Evolutionary conservation across 768 basidiomycete genomes (phyloP).

Genomic region (Mycena floridula): DNA sequence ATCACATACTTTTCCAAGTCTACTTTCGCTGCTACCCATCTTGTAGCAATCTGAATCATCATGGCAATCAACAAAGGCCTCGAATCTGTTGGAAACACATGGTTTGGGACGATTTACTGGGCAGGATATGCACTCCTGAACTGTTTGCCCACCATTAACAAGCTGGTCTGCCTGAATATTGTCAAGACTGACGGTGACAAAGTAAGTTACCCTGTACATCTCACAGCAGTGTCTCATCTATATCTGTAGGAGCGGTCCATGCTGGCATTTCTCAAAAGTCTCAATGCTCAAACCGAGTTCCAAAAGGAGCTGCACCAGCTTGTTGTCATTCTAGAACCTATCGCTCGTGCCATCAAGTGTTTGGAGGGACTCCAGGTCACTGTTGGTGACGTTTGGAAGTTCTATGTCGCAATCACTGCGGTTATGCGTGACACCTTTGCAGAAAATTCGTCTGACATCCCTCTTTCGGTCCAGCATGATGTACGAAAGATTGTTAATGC

Average conservation of each 20-base stretch:
- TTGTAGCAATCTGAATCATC: slow-evolving; percentile 4
- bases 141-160: slow-evolving; percentile 11
- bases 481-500: slow-evolving; percentile 11
- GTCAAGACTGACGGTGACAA: not conserved
- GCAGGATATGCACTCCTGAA: slow-evolving; percentile 6
- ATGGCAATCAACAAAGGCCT: slow-evolving; percentile 9
- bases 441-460: slow-evolving; percentile 2
- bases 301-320: slow-evolving; percentile 6
- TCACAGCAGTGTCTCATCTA: not conserved
- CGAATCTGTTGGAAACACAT: slow-evolving; percentile 16
- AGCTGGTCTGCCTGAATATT: slow-evolving; percentile 4
- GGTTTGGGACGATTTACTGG: slow-evolving; percentile 16
- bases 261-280: slow-evolving; percentile 2
- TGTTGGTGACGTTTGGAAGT: slow-evolving; percentile 17
- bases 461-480: not conserved
- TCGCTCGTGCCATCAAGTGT: slow-evolving; percentile 16
- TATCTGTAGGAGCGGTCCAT: not conserved
- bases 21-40: slow-evolving; percentile 5
- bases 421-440: slow-evolving; percentile 8
- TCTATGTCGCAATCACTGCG: slow-evolving; percentile 16
- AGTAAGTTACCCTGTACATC: not conserved
- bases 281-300: not conserved
- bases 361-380: slow-evolving; percentile 16
- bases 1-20: slow-evolving; percentile 11
- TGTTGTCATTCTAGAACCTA: slow-evolving; percentile 7